Base-by-base conservation (phyloP, 202 grass and related monocot genomes). In the Schoenoplectus triqueter region DNA sequence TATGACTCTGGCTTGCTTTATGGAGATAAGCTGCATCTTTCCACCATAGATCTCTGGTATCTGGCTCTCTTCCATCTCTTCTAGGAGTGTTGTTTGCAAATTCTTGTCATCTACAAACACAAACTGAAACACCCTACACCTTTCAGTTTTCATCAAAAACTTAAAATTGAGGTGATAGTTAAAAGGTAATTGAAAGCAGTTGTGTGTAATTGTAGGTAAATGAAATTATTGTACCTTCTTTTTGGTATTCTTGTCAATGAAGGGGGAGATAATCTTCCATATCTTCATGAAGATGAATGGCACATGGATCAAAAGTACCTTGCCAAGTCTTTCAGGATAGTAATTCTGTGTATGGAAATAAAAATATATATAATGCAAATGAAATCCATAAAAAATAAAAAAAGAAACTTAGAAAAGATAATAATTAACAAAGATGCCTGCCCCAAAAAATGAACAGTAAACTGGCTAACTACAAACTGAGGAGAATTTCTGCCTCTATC, bases 301-400 rank as follows among this genome's bases (percentile, higher is more conserved):
- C 41, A 86, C 88, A 86, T 86, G 80, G 80, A 89, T 55, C 50
- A 89, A 19, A 21, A 89, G 75, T 21, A 83, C 85, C 52, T 86
- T 89, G 63, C 88, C 88, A 14, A 89, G 73, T 56, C 88, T 89
- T 78, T 89, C 88, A 10, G 88, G 88, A 69, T 89, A 89, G 52
- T 84, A 84, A 54, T 87, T 87, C 88, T 89, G 84, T 66, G 1
- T 4, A 57, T 39, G 52, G 40, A 59, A 78, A 60, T 42, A 78
- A 31, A 31, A 31, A 1, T 42, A 78, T 42, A 7, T 14, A 9
- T n/a, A 44, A 15, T 78, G 1, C 54, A 60, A 78, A 44, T 60
- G 41, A 78, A 60, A 59, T 60, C 31, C 31, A 51, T 73, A 73
- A 49, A 14, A 3, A 69, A 14, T 75, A 20, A 73, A 73, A 3